phyloP scores from a whole-genome alignment of 495 filamentous ascomycete species.

The Gamarada debralockiae region DNA sequence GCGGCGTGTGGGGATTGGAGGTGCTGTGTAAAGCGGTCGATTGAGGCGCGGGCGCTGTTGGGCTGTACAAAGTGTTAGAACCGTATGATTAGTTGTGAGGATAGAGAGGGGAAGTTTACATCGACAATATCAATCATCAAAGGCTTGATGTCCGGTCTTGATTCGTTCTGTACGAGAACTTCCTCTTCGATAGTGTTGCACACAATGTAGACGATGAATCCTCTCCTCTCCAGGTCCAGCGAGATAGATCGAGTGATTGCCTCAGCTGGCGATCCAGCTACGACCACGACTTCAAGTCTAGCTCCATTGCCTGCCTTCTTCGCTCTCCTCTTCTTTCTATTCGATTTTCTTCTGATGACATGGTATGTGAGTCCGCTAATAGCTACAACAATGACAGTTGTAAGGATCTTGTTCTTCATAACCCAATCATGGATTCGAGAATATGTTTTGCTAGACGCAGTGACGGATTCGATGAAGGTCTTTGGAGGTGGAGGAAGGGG shows the following conservation, averaged over 20 bases:
- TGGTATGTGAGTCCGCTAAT: conserved; percentile 65
- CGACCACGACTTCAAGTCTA: conserved; percentile 81
- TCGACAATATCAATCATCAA: conserved; percentile 80
- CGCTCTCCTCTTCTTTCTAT: conserved; percentile 68
- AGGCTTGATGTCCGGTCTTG: conserved; percentile 74
- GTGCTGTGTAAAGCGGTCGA: conserved; percentile 62
- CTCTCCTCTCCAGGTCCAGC: conserved; percentile 81
- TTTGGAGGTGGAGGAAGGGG: conserved; percentile 42
- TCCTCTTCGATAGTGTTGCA: conserved; percentile 80
- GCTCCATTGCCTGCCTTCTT: conserved; percentile 77
- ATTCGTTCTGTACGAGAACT: conserved; percentile 56
- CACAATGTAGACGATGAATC: conserved; percentile 90
- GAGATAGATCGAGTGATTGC: conserved; percentile 77
- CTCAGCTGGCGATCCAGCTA: conserved; percentile 78
- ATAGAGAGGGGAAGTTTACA: conserved; percentile 37
- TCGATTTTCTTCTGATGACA: conserved; percentile 54
- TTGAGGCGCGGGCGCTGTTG: conserved; percentile 47
- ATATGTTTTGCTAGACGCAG: conserved; percentile 34
- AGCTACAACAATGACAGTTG: conserved; percentile 62
- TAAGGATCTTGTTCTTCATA: conserved; percentile 61
- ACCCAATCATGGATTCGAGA: conserved; percentile 57
- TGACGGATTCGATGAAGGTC: conserved; percentile 27
- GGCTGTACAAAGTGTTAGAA: conserved; percentile 34
- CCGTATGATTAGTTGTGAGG: neutral
- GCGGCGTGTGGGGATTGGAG: conserved; percentile 70